phyloP scores from a whole-genome alignment of 2,329 filamentous ascomycete species.

The Leptographium flavum region DNA sequence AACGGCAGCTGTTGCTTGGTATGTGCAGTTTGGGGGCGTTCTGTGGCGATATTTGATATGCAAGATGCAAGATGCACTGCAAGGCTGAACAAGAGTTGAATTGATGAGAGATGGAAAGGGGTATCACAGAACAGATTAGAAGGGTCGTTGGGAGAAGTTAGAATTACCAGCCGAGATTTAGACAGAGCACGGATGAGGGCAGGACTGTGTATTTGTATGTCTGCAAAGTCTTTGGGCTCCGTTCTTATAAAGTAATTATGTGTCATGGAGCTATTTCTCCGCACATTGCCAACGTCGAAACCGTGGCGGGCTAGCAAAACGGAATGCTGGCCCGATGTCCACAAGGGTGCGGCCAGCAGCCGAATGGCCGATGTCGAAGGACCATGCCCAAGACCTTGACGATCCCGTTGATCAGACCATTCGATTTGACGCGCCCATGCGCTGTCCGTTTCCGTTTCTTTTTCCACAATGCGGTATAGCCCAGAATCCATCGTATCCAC shows the following conservation, averaged over 20 bases:
- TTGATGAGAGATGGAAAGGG: too few relatives aligned
- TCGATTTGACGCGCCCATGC: neutral
- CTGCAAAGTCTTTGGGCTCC: slow-evolving; percentile 1
- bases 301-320: too few relatives aligned
- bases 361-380: neutral
- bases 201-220: slow-evolving; percentile 11
- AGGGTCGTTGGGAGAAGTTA: neutral
- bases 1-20: too few relatives aligned
- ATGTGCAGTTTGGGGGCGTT: too few relatives aligned
- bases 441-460: neutral
- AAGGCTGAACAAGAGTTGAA: too few relatives aligned
- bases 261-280: slow-evolving; percentile 13
- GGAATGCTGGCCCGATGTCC: neutral
- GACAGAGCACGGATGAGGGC: neutral
- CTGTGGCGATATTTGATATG: too few relatives aligned
- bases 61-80: too few relatives aligned
- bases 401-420: neutral
- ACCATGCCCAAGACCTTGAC: too few relatives aligned
- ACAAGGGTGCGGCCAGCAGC: neutral
- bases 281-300: neutral
- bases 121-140: too few relatives aligned
- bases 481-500: neutral
- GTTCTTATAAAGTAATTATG: slow-evolving; percentile 20
- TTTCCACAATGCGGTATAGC: neutral
- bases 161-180: neutral